A percentile compares a stretch with the other conserved stretches of the same genome.
Evolutionary conservation across 805 yeast genomes (phyloP).

Genomic region (Teunomyces tritomae): DNA sequence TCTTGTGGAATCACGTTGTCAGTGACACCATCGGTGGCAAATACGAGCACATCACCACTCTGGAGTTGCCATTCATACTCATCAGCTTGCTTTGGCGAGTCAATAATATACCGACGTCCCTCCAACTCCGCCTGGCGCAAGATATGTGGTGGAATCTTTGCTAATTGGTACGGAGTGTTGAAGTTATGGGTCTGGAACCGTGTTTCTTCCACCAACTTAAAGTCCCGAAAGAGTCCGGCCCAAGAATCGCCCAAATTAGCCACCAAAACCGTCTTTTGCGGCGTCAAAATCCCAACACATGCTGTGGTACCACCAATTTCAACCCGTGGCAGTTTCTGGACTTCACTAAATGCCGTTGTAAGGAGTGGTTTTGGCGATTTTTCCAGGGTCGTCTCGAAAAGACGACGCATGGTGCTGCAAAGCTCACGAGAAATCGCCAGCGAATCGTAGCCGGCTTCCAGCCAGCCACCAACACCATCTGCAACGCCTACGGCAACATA

Average conservation of each 20-base stretch:
- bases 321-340: slow-evolving; percentile 55
- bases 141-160: slow-evolving; percentile 72
- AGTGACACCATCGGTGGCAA: slow-evolving; percentile 92
- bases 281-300: slow-evolving; percentile 70
- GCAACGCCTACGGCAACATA: slow-evolving; percentile 72
- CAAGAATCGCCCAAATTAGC: slow-evolving; percentile 95
- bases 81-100: slow-evolving; percentile 68
- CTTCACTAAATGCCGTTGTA: slow-evolving; percentile 51
- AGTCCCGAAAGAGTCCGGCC: slow-evolving; percentile 78
- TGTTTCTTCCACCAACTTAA: slow-evolving; percentile 61
- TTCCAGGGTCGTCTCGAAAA: slow-evolving; percentile 23
- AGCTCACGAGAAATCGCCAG: slow-evolving; percentile 82
- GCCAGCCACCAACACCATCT: slow-evolving; percentile 99
- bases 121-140: slow-evolving; percentile 50
- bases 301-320: slow-evolving; percentile 94
- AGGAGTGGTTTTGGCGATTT: slow-evolving; percentile 49
- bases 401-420: slow-evolving; percentile 52
- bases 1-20: slow-evolving; percentile 79
- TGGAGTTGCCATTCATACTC: slow-evolving; percentile 61
- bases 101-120: slow-evolving; percentile 66
- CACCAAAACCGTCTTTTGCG: slow-evolving; percentile 55
- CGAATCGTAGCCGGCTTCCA: slow-evolving; percentile 86
- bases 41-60: slow-evolving; percentile 71
- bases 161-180: slow-evolving; percentile 89
- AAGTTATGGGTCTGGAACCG: slow-evolving; percentile 80